Evolutionary conservation across 2,329 filamentous ascomycete genomes (phyloP).

Genomic region (Fusarium xylarioides): DNA sequence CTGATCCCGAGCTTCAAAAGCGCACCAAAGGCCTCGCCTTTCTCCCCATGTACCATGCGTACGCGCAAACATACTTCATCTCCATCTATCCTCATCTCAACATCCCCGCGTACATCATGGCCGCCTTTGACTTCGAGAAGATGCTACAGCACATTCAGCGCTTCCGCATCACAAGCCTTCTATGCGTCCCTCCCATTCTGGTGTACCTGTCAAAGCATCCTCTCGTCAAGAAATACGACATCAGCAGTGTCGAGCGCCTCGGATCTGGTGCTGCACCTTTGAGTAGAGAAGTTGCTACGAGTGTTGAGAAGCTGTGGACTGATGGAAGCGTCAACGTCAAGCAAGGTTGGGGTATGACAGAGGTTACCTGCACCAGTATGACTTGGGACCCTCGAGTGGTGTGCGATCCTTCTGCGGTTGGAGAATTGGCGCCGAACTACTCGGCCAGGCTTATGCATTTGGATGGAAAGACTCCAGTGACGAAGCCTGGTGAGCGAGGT

Average conservation of each 20-base stretch:
- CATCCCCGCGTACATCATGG: slow-evolving; percentile 79
- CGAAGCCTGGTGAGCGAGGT: slow-evolving; percentile 62
- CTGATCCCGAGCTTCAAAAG: slow-evolving; percentile 54
- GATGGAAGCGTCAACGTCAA: slow-evolving; percentile 48
- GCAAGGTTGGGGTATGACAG: slow-evolving; percentile 91
- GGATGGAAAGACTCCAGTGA: slow-evolving; percentile 58
- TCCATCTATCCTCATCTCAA: slow-evolving; percentile 63
- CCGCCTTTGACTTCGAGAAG: slow-evolving; percentile 76
- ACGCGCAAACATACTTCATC: slow-evolving; percentile 75
- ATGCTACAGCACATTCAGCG: slow-evolving; percentile 74
- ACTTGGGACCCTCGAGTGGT: slow-evolving; percentile 71
- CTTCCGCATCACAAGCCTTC: slow-evolving; percentile 72
- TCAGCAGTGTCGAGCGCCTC: slow-evolving; percentile 69
- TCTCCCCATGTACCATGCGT: slow-evolving; percentile 80
- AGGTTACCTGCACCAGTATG: slow-evolving; percentile 76
- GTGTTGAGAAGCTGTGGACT: slow-evolving; percentile 62
- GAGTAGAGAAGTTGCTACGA: slow-evolving; percentile 55
- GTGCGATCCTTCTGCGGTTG: slow-evolving; percentile 22
- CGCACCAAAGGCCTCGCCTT: slow-evolving; percentile 65
- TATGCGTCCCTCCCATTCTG: slow-evolving; percentile 78
- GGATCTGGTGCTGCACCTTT: slow-evolving; percentile 76
- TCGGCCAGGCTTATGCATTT: slow-evolving; percentile 72
- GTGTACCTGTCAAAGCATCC: slow-evolving; percentile 78
- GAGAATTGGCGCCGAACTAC: slow-evolving; percentile 48
- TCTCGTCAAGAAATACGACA: slow-evolving; percentile 70